Base-by-base conservation (phyloP, 2,329 filamentous ascomycete species). In the Annulohypoxylon truncatum region DNA sequence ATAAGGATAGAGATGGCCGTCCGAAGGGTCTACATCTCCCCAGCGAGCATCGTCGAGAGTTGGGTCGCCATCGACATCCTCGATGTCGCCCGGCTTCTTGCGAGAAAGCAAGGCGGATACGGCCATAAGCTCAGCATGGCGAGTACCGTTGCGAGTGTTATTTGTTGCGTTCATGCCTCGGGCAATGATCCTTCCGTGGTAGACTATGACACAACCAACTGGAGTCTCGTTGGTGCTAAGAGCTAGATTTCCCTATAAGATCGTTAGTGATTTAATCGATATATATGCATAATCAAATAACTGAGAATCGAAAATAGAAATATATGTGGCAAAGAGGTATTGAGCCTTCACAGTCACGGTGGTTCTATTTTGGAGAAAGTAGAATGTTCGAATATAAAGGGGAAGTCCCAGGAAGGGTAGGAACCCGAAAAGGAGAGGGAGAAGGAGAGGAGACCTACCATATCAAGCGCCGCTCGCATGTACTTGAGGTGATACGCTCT, bases 161-260 rank as follows among this genome's bases (percentile, higher is more conserved):
- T 97, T 99, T 56, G 96, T 99, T 69, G 96, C 96, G 75, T 99
- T 99, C 92, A 97, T 97, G 67, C 96, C 96, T 68, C 87, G 87
- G 42, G 93, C 94, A 70, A 99, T 94, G 69, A 97, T 86, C 71
- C 88, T 84, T 70, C 89, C 90, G 26, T 92, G 81, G 76, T 94
- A 87, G 20, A 98, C 94, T 56, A 99, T 89, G 29, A 99, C 94
- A 79, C 96, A 99, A 51, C 96, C 96, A 18, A 99, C 96, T 0
- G 96, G 96, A 1, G 96, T 98, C 82, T 99, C 96, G 73, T 97
- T 94, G 67, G 88, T 92, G 72, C 83, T 83, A 51, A 99, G 87
- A 20, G 96, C 96, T 70, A 93, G 87, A 74, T 95, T 90, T 63
- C 94, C 96, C 93, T 97, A 60, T 5, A 26, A 10, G 10, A 53